Base-by-base conservation (phyloP, 2,329 filamentous ascomycete species). In the Calonectria leucothoes region DNA sequence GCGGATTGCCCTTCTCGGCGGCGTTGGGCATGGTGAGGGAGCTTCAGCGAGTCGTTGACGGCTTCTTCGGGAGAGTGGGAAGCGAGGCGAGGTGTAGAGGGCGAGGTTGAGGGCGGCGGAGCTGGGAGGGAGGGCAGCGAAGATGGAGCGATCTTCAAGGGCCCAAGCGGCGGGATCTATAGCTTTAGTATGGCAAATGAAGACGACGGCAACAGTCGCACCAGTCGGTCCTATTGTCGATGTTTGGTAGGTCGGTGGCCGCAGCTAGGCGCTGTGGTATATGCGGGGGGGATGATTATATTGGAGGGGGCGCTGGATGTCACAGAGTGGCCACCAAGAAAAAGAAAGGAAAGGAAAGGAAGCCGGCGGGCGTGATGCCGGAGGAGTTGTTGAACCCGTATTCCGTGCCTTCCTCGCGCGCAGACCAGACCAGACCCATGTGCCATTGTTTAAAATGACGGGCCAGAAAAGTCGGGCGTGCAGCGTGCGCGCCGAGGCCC, bases 1-100 rank as follows among this genome's bases (percentile, higher is more conserved):
- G 76, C 71, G 77, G 68, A 70, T 77, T 72, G 52, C 74, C 73
- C 59, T 72, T 64, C 51, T 77, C 77, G 71, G 77, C 63, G 11
- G 78, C 70, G 72, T 71, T 75, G 65, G 55, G 11, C 78, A 80
- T 80, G 73, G 57, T 73, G 72, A 71, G 49, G 68, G 12, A 45
- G n/a, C 42, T 45, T 33, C 55, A 39, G 55, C 12, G 55, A 61
- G 23, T 23, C 6, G 35, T 39, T 61, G 33, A 37, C 33, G 55
- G 20, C 23, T 37, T 23, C 5, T 39, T 61, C 55, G 55, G 31
- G 31, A 57, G 11, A 15, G 23, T 20, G n/a, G 12, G 31, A 35
- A 23, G 33, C 6, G n/a, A 23, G 23, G 25, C 14, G 33, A 27
- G 23, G 33, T 61, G 55, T 5, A 61, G 35, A 61, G 55, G 35